These are phyloP conservation scores for Alternaria longipes DNA, from an alignment of 2,329 filamentous ascomycete genomes.

Conservation along the genomic window DNA sequence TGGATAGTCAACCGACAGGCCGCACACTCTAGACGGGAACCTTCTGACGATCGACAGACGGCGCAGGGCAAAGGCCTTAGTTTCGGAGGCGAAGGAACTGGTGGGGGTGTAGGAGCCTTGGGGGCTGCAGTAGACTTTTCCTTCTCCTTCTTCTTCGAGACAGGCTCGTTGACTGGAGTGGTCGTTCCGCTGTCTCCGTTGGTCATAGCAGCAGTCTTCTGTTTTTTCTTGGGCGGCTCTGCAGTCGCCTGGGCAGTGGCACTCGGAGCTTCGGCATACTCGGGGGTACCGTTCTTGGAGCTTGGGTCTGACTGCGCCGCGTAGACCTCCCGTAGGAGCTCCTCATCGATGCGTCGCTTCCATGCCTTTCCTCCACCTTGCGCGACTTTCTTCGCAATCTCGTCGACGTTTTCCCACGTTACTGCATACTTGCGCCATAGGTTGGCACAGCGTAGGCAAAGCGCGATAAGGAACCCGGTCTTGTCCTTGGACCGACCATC, in stretches of 20 bases:
- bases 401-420: constrained; percentile 93
- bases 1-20: constrained; percentile 94
- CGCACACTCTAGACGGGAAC: constrained; percentile 71
- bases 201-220: constrained; percentile 56
- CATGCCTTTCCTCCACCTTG: constrained; percentile 81
- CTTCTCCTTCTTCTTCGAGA: constrained; percentile 52
- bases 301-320: constrained; percentile 46
- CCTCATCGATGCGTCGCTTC: constrained; percentile 91
- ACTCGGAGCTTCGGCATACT: constrained; percentile 39
- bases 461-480: constrained; percentile 75
- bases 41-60: constrained; percentile 78
- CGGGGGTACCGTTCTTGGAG: constrained; percentile 35
- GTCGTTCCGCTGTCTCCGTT: constrained; percentile 61
- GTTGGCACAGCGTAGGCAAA: constrained; percentile 90
- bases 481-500: constrained; percentile 83
- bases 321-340: constrained; percentile 76
- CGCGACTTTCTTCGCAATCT: constrained; percentile 86
- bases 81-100: constrained; percentile 78
- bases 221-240: constrained; percentile 69
- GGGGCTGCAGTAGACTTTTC: constrained; percentile 58
- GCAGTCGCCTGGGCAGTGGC: constrained; percentile 35
- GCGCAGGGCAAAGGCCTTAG: constrained; percentile 83
- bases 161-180: constrained; percentile 53
- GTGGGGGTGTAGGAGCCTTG: constrained; percentile 63
- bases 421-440: constrained; percentile 96